Evolutionary conservation across 306 rosid genomes (phyloP), one percentile per base, ranked within the genome.

Genomic region (Rosa chinensis): DNA sequence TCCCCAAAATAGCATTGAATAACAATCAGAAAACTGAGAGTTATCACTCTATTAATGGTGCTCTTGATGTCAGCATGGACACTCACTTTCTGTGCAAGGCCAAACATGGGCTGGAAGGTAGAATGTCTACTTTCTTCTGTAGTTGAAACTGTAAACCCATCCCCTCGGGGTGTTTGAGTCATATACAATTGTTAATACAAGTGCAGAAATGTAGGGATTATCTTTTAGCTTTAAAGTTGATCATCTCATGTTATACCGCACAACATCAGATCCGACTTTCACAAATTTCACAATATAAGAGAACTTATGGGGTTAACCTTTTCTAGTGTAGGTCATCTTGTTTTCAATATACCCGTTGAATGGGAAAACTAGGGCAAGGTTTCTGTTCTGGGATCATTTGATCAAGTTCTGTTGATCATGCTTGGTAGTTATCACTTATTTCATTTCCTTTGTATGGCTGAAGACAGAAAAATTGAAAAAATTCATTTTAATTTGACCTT

Each of bases 401-500:
- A 42, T 42, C 2, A 5, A 16, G 53, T 21, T 42, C 53, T 56
- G 20, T 39, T 23, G 78, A 35, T 42, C 53, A 8, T 56, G 8
- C 17, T 6, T 56, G 39, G 53, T 74, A 8, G 55, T 8, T 44
- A 5, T 58, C 37, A 10, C 18, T 14, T n/a, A 21, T 55, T 17
- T 63, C 10, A 11, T 76, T 32, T 45, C 50, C 21, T 63, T 48
- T n/a, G 64, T 37, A 32, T 48, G 20, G 44, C 79, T 32, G 40
- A 25, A n/a, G 58, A 23, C 16, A 43, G 17, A 59, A 23, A 39
- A 40, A 42, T 74, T 5, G 49, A 9, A 17, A 17, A 17, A 18
- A 50, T 5, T 35, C 52, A 18, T 39, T 39, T 52, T 48, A 55
- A 43, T 4, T 55, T 32, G 1, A 21, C 10, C 84, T 89, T 76